These are phyloP conservation scores for Myotisia sp. DNA, from an alignment of 2,329 filamentous ascomycete genomes.

Conservation along the genomic window DNA sequence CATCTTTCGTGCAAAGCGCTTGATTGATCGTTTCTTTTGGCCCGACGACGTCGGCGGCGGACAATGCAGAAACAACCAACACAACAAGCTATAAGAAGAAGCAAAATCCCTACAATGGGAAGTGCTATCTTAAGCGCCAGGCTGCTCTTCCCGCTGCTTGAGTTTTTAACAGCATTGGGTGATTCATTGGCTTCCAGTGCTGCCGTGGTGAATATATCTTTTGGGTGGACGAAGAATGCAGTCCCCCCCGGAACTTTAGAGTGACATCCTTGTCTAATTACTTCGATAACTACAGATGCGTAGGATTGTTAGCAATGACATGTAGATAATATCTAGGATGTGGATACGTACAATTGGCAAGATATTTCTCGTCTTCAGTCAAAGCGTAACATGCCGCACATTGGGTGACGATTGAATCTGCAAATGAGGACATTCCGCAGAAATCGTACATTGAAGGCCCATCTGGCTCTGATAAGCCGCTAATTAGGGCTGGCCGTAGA, in stretches of 20 bases:
- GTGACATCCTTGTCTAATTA: conserved; percentile 33
- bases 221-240: conserved; percentile 27
- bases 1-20: conserved; percentile 22
- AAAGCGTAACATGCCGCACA: conserved; percentile 33
- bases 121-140: conserved; percentile 30
- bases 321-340: not conserved
- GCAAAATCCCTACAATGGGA: conserved; percentile 30
- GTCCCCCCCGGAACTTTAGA: conserved; percentile 23
- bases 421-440: conserved; percentile 26
- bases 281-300: conserved; percentile 28
- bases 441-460: conserved; percentile 22
- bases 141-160: conserved; percentile 12
- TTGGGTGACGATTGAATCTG: conserved; percentile 27
- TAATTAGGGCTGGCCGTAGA: conserved; percentile 21
- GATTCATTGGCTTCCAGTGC: conserved; percentile 23
- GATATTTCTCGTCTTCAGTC: conserved; percentile 26
- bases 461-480: conserved; percentile 18
- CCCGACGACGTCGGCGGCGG: conserved; percentile 27
- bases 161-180: conserved; percentile 14
- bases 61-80: conserved; percentile 31
- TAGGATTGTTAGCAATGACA: conserved; percentile 7
- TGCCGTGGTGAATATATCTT: conserved; percentile 28
- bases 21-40: conserved; percentile 16
- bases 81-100: conserved; percentile 21
- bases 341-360: conserved; percentile 30